Evolutionary conservation across 306 rosid species (phyloP), one percentile per base, ranked within the genome.

Genomic region (Quercus alba): DNA sequence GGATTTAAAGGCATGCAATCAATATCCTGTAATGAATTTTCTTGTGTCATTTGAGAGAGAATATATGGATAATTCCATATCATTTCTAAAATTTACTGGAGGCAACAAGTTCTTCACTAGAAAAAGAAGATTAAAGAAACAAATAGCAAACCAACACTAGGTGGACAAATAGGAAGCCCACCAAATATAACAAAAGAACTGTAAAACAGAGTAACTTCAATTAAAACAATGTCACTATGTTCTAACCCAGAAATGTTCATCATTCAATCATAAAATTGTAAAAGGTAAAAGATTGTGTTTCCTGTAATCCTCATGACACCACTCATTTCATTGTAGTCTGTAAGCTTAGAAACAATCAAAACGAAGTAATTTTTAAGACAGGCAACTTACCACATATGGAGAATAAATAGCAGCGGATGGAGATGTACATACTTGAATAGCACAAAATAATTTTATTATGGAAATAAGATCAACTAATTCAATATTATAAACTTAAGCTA

Each of bases 1-100:
- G 91, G 97, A 83, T 89, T 88, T 76, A 70, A 75, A 67, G 97
- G 97, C 97, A 93, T 93, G 86, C 97, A 93, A 89, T 93, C 94
- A 79, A 91, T 88, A 84, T 93, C 97, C 97, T 93, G 86, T n/a
- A 51, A 80, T 75, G 59, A 71, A 81, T 56, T 14, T 56, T 70
- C 44, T 67, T 67, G 62, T 28, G 78, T 88, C 63, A 88, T 55
- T 73, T 46, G 62, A 78, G 51, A 78, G 21, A 78, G 38, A 67
- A 35, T 9, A 33, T 64, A 15, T 7, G 51, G 35, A 59, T 20
- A 23, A 35, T 67, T 35, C 72, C 15, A 67, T 35, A 33, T 35
- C 70, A 67, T 19, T 18, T 6, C 38, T 18, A 67, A 21, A 67
- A 8, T 38, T 35, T 23, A 35, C 25, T 35, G 51, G 25, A 18